A percentile compares a stretch with the other conserved stretches of the same genome.
phyloP scores from a whole-genome alignment of 2,329 filamentous ascomycete species.

The Xylaria sp. region DNA sequence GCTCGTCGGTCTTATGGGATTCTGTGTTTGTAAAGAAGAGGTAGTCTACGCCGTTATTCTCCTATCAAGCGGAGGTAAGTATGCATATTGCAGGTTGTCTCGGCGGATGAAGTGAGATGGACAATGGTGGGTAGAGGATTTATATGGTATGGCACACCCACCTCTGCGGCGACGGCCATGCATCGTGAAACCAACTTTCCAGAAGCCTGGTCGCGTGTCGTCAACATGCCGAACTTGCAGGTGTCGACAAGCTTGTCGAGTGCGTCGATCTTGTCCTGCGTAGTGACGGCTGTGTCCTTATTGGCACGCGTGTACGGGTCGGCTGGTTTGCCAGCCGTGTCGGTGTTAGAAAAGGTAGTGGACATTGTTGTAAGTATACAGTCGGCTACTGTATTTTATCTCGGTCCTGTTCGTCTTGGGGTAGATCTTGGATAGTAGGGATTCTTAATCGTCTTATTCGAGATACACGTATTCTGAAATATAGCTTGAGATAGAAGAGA shows the following conservation, averaged over 20 bases:
- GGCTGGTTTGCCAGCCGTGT: slow-evolving; percentile 69
- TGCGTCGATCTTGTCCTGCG: slow-evolving; percentile 81
- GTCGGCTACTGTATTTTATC: neutral
- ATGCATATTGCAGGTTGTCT: neutral
- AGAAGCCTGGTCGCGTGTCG: slow-evolving; percentile 73
- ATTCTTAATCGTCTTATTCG: neutral
- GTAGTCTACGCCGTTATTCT: slow-evolving; percentile 80
- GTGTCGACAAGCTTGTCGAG: slow-evolving; percentile 75
- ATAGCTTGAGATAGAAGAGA: neutral
- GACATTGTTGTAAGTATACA: slow-evolving; percentile 51
- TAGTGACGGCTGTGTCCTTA: slow-evolving; percentile 68
- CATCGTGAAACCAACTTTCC: slow-evolving; percentile 80
- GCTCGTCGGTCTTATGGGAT: slow-evolving; percentile 86
- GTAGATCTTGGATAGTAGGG: neutral
- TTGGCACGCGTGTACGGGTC: slow-evolving; percentile 84
- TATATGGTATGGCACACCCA: slow-evolving; percentile 51
- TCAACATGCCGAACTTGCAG: slow-evolving; percentile 90
- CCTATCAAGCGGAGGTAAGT: slow-evolving; percentile 59
- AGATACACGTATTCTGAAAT: too few species aligned
- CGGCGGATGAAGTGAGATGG: too few species aligned
- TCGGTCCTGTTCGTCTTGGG: neutral
- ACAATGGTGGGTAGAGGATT: neutral
- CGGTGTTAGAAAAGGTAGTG: slow-evolving; percentile 65
- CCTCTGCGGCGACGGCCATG: slow-evolving; percentile 85
- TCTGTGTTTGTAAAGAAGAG: slow-evolving; percentile 94